phyloP scores from a whole-genome alignment of 441 rosid species.

The Breynia disticha region DNA sequence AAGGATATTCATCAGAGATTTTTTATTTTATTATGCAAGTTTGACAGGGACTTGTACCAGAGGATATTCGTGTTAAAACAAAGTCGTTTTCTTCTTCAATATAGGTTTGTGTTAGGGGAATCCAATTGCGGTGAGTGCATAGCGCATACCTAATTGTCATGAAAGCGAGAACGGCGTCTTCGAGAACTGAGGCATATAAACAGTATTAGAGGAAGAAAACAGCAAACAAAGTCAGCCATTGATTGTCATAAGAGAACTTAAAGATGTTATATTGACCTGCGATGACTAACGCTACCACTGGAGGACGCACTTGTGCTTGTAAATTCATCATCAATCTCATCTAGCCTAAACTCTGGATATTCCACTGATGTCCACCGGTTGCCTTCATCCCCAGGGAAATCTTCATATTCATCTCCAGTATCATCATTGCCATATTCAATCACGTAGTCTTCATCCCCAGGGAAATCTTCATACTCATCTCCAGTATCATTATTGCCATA shows the following conservation, averaged over 20 bases:
- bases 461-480: conserved; percentile 84
- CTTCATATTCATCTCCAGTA: conserved; percentile 78
- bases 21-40: too few relatives aligned
- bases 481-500: conserved; percentile 83
- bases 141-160: conserved; percentile 60
- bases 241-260: not conserved
- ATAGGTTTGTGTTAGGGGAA: too few relatives aligned
- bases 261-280: conserved; percentile 43
- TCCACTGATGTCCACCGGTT: conserved; percentile 95
- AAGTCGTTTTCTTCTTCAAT: too few relatives aligned
- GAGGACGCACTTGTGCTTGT: conserved; percentile 39
- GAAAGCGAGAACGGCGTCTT: conserved; percentile 70
- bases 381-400: conserved; percentile 65
- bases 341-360: conserved; percentile 67
- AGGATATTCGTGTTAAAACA: too few relatives aligned
- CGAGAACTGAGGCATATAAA: conserved; percentile 44
- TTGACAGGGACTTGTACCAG: too few relatives aligned
- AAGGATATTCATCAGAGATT: too few relatives aligned
- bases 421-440: conserved; percentile 93
- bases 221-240: not conserved
- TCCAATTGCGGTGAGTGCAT: conserved; percentile 6
- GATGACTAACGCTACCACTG: conserved; percentile 57
- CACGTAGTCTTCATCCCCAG: conserved; percentile 90
- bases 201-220: conserved; percentile 9
- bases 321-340: conserved; percentile 77